These are phyloP conservation scores for Silene uniflora DNA, from an alignment of 148 eudicot genomes.

Conservation along the genomic window DNA sequence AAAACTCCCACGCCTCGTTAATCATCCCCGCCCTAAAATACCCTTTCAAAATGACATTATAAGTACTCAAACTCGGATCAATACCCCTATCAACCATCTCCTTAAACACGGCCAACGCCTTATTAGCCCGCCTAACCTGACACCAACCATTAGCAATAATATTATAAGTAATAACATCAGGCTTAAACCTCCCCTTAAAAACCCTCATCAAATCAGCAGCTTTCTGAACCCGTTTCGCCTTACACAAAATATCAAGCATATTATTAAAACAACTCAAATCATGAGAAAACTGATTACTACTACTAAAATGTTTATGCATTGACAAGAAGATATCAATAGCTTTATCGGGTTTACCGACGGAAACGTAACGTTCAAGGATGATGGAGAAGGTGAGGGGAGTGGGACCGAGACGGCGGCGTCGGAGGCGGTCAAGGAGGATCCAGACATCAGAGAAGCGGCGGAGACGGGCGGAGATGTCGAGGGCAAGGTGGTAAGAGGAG, in stretches of 20 bases:
- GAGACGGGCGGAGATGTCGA: conserved; percentile 68
- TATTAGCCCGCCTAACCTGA: conserved; percentile 56
- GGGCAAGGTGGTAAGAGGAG: conserved; percentile 58
- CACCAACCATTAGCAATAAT: conserved; percentile 89
- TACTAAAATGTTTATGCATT: conserved; percentile 43
- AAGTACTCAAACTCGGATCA: conserved; percentile 51
- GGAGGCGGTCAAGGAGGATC: conserved; percentile 49
- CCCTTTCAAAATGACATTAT: conserved; percentile 76
- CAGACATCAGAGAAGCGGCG: conserved; percentile 51
- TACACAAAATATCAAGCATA: conserved; percentile 71
- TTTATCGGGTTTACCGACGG: conserved; percentile 71
- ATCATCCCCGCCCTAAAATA: conserved; percentile 58
- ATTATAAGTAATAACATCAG: conserved; percentile 78
- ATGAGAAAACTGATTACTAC: conserved; percentile 36
- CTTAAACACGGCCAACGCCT: conserved; percentile 73
- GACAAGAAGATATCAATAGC: conserved; percentile 70
- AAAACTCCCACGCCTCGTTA: conserved; percentile 78
- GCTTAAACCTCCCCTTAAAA: conserved; percentile 48
- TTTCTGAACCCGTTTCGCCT: conserved; percentile 67
- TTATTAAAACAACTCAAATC: conserved; percentile 62
- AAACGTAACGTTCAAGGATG: conserved; percentile 62
- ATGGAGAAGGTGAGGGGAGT: conserved; percentile 68
- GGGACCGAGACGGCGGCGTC: conserved; percentile 53
- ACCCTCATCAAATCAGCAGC: conserved; percentile 53
- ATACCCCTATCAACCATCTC: conserved; percentile 87